These are phyloP conservation scores for Malbranchea cinnamomea DNA, from an alignment of 2,329 filamentous ascomycete genomes.

Conservation along the genomic window DNA sequence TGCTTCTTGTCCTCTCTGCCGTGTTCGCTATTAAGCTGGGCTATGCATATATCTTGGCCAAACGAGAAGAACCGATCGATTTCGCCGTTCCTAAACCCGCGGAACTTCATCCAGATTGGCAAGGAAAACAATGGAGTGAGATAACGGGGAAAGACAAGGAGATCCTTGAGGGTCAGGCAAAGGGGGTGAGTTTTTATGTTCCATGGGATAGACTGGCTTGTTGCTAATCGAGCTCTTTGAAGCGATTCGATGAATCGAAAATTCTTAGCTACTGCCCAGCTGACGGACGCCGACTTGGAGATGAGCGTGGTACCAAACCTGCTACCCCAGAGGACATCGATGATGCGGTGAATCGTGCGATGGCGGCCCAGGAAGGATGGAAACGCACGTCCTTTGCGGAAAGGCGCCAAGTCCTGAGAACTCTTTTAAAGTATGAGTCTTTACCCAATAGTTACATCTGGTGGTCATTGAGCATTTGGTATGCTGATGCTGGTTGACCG, in stretches of 20 bases:
- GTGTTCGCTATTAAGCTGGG: slow-evolving; percentile 6
- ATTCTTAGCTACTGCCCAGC: slow-evolving; percentile 52
- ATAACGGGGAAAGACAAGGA: slow-evolving; percentile 19
- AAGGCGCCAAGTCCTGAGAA: slow-evolving; percentile 63
- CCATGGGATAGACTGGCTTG: too few relatives aligned
- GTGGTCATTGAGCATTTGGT: slow-evolving; percentile 2
- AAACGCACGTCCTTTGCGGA: slow-evolving; percentile 60
- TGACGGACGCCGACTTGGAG: slow-evolving; percentile 67
- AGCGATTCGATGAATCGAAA: slow-evolving; percentile 26
- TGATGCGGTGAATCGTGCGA: slow-evolving; percentile 56
- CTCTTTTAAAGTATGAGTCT: slow-evolving; percentile 49
- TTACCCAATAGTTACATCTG: not conserved
- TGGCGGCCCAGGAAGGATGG: slow-evolving; percentile 64
- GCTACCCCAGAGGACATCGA: slow-evolving; percentile 66
- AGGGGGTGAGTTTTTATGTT: slow-evolving; percentile 19
- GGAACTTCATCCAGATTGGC: slow-evolving; percentile 19
- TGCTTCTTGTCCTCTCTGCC: slow-evolving; percentile 3
- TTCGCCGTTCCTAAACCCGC: slow-evolving; percentile 25
- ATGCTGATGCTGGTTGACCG: not conserved
- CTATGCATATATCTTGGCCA: slow-evolving; percentile 6
- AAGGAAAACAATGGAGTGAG: slow-evolving; percentile 22
- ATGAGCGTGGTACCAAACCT: slow-evolving; percentile 48
- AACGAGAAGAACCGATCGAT: slow-evolving; percentile 20
- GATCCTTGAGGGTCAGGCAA: slow-evolving; percentile 23
- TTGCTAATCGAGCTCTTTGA: slow-evolving; percentile 2